phyloP scores from a whole-genome alignment of 768 basidiomycete species.

The Rhizopogon roseolus region DNA sequence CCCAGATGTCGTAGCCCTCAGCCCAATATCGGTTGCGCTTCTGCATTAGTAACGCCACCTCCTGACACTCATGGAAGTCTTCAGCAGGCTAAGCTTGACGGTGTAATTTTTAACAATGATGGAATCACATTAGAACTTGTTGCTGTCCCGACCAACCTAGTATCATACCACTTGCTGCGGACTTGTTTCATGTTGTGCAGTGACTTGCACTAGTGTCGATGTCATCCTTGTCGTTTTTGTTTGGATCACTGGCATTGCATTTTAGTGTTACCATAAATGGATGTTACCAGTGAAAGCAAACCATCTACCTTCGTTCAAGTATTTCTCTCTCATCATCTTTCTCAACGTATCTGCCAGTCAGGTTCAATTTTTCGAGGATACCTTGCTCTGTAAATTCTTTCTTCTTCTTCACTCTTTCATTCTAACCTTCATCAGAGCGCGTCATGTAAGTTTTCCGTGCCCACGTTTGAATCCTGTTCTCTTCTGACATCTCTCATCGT shows the following conservation, averaged over 20 bases:
- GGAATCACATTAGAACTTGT: constrained; percentile 14
- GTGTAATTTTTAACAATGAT: constrained; percentile 30
- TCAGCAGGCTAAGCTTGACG: constrained; percentile 21
- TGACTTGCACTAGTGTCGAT: no score
- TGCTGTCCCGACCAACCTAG: neutral
- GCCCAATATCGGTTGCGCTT: constrained; percentile 33
- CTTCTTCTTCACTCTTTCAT: constrained; percentile 1
- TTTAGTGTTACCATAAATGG: constrained; percentile 14
- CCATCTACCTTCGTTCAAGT: constrained; percentile 7
- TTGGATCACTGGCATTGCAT: neutral
- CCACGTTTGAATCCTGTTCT: constrained; percentile 1
- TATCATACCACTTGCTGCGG: neutral
- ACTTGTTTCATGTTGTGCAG: no score
- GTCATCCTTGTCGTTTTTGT: neutral
- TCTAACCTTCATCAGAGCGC: constrained; percentile 16
- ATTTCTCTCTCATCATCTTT: constrained; percentile 10
- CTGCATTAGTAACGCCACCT: constrained; percentile 41
- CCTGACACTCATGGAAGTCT: constrained; percentile 13
- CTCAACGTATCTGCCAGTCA: constrained; percentile 4
- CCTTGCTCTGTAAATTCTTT: constrained; percentile 9
- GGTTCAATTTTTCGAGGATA: constrained; percentile 4
- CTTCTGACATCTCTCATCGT: constrained; percentile 6
- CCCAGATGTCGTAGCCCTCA: no score
- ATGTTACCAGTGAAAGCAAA: constrained; percentile 12
- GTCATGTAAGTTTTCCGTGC: constrained; percentile 20